Conservation (phyloP, 2,329 filamentous ascomycete genomes). For the Penicillium sp. region DNA sequence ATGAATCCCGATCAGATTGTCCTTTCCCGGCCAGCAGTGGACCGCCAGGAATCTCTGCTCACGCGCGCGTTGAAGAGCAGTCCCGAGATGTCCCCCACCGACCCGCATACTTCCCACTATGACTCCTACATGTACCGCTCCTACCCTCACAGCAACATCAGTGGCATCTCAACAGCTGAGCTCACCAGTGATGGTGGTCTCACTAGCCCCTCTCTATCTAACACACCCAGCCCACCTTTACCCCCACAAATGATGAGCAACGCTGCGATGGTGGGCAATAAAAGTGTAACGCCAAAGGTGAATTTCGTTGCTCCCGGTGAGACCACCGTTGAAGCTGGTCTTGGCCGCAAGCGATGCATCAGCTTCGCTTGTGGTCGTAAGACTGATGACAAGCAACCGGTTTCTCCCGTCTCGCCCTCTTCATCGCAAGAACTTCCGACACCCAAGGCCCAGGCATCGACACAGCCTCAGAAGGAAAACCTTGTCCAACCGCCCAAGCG, state of each 20-base stretch:
- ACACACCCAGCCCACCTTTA: slow-evolving; percentile 82
- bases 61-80: slow-evolving; percentile 75
- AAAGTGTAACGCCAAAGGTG: slow-evolving; percentile 22
- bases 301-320: slow-evolving; percentile 45
- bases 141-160: slow-evolving; percentile 66
- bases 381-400: slow-evolving; percentile 45
- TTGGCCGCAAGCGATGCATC: slow-evolving; percentile 81
- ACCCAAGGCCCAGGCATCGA: slow-evolving; percentile 18
- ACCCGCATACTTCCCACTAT: slow-evolving; percentile 32
- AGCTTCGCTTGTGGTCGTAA: slow-evolving; percentile 81
- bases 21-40: slow-evolving; percentile 48
- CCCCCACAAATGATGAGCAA: slow-evolving; percentile 42
- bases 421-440: slow-evolving; percentile 25
- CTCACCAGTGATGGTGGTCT: slow-evolving; percentile 91
- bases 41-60: slow-evolving; percentile 73
- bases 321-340: slow-evolving; percentile 57
- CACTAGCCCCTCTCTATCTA: slow-evolving; percentile 83
- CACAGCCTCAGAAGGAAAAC: slow-evolving; percentile 1
- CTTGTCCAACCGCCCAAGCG: slow-evolving; percentile 36
- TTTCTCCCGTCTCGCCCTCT: slow-evolving; percentile 20
- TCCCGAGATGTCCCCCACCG: slow-evolving; percentile 50
- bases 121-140: slow-evolving; percentile 58
- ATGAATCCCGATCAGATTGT: slow-evolving; percentile 29
- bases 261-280: slow-evolving; percentile 16
- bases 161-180: slow-evolving; percentile 78